Base-by-base conservation (phyloP, 73 alveolate species). In the Blepharisma japonicum region DNA sequence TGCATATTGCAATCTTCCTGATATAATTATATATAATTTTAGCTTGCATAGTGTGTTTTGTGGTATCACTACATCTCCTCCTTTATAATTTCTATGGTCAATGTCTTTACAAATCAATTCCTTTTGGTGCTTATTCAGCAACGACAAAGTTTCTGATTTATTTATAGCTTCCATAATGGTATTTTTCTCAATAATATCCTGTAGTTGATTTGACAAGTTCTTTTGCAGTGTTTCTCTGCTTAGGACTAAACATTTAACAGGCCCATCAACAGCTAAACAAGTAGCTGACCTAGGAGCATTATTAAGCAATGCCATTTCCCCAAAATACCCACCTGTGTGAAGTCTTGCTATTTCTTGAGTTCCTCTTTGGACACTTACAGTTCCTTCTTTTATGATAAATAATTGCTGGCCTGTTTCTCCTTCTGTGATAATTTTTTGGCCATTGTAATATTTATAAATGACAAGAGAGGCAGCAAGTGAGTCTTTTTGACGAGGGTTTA, bases 371-470 rank as follows among this genome's bases (percentile, higher is more conserved):
- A 89, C 86, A 46, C 80, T 80, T 23, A 91, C 87, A 77, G 74
- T 68, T 5, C 97, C 97, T 53, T 83, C 84, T 82, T 89, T 90
- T 39, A 91, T 80, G 51, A 91, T 85, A 71, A 74, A 91, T 77
- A 89, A 86, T n/a, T 85, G 83, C 68, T 88, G 80, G 42, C 95
- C 97, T 84, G 90, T 89, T 61, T 91, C 97, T 72, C 96, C 97
- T 83, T 91, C 90, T 55, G 89, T 91, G 18, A 91, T 81, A 45
- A 91, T 90, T 74, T 79, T 68, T 55, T 89, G 72, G 38, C 77
- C 87, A 50, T 71, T 84, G 14, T 51, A 54, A 9, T 82, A 74
- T 56, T 85, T 70, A n/a, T 70, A 47, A n/a, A n/a, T 70, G 3
- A 70, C 66, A 9, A 70, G 66, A 45, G 23, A 9, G 14, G 56